Evolutionary conservation across 1,139 yeast species (phyloP), one percentile per base, ranked within the genome.

Genomic region (Saccharomyces pastorianus): DNA sequence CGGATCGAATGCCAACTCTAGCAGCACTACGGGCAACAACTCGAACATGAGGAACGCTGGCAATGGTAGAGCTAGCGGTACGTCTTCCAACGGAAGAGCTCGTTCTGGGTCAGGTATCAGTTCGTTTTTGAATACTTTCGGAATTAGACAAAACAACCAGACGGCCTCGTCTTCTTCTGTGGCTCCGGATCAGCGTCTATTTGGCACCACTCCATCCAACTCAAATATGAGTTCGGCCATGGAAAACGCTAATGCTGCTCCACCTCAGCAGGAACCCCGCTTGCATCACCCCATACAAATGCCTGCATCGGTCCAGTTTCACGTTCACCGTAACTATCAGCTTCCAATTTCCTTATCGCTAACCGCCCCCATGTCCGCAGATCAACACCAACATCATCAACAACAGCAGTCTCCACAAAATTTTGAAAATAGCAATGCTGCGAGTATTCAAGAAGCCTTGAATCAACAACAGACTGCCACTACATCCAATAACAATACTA

Each of bases 111-210:
- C 44, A 4, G 63, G 67, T 23, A 56, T 65, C 50, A 61, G 60
- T 47, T 58, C 64, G 4, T 51, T 65, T 31, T 52, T 64, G 50
- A 62, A 58, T 46, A 58, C 65, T 4, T 63, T 65, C 54, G 68
- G 68, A n/a, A 62, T 64, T 32, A 61, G 68, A 53, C 66, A 61
- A 46, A 58, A 52, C 14, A 54, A 51, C 31, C 49, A 38, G 44
- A n/a, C 25, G 5, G 44, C 48, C 11, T 20, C 23, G 23, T 31
- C 48, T 38, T 47, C 38, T 26, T 23, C 53, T 14, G 26, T 44
- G 20, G 49, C 49, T 17, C 50, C 49, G 6, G 42, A 48, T 27
- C 47, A 48, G 34, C 26, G 53, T 20, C n/a, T 26, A 9, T 29
- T 38, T 7, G 34, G 48, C 14, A 46, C 56, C 23, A 28, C 50